Evolutionary conservation across 2,329 filamentous ascomycete genomes (phyloP), one percentile per base, ranked within the genome.

Genomic region (Pseudomassariella vexata): DNA sequence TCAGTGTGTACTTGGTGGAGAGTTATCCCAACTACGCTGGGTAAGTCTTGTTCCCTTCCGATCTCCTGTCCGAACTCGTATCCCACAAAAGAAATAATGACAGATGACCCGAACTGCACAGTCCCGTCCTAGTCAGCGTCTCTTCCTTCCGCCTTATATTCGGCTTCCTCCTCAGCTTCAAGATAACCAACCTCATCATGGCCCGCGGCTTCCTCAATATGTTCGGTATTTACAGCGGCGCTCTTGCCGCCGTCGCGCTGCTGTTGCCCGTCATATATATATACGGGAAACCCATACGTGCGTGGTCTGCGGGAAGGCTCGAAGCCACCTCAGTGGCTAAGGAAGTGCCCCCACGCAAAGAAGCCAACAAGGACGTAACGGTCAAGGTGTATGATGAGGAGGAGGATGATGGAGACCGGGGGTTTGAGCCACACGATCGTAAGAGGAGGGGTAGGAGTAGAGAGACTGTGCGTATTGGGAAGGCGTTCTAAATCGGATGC

Each of bases 1-100:
- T 49, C 29, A 52, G 48, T 38, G 55, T 56, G 7, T 55, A 48
- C 25, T 40, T 56, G 2, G 42, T 59, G 5, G 54, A 59, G 41
- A 56, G 49, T 27, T 56, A 52, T 27, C 56, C 56, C 2, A 40
- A 42, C 36, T 55, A 42, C 45, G 47, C 51, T 30, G 26, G 26
- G 27, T 31, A 26, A 23, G 26, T 23, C 18, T 23, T 5, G n/a
- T 15, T 11, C 21, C 9, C 22, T 2, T 19, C 10, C 10, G 7
- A 9, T 9, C 11, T 32, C 7, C 11, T 6, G 14, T 32, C 19
- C 14, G 19, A 10, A 7, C 12, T 25, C 18, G 15, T 3, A 17
- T 21, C 5, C 3, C 9, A 12, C 24, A 30, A n/a, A n/a, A n/a
- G 9, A 9, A 23, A 4, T 5, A 3, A 23, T 19, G 3, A 30